Percentiles rank a stretch among this genome's conserved stretches.
phyloP scores from a whole-genome alignment of 1,284 basidiomycete genomes.

The Kwoniella shivajii region DNA sequence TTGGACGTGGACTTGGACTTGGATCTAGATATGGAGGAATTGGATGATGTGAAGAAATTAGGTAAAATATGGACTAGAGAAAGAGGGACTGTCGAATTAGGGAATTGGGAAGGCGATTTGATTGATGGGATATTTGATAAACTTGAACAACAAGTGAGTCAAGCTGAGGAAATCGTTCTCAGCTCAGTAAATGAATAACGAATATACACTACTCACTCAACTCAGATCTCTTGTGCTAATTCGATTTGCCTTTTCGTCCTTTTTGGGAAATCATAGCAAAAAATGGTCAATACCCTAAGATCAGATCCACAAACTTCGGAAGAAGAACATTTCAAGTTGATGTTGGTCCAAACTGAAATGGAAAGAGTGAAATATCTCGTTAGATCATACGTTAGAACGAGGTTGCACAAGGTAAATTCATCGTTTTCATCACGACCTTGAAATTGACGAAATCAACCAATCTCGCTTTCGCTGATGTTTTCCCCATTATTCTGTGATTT shows the following conservation, averaged over 20 bases:
- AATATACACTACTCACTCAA: no score
- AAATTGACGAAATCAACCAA: no score
- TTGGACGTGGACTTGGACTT: no score
- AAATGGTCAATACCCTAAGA: conserved; percentile 60
- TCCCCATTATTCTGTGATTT: no score
- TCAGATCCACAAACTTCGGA: conserved; percentile 78
- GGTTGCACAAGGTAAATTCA: conserved; percentile 78
- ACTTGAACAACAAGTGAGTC: conserved; percentile 77
- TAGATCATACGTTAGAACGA: conserved; percentile 79
- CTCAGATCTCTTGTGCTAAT: no score
- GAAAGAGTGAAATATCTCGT: conserved; percentile 89
- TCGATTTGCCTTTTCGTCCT: no score
- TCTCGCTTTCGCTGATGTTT: no score
- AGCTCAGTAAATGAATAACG: no score
- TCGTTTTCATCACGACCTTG: no score
- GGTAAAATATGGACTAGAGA: conserved; percentile 84
- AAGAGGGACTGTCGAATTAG: conserved; percentile 75
- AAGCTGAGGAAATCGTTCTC: no score
- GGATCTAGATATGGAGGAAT: conserved; percentile 28
- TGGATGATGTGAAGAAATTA: conserved; percentile 54
- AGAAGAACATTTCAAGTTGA: conserved; percentile 86
- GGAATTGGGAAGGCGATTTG: conserved; percentile 73
- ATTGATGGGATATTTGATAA: conserved; percentile 74
- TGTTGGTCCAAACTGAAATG: conserved; percentile 88
- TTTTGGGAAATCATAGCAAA: conserved; percentile 27